phyloP scores from a whole-genome alignment of 2,329 filamentous ascomycete genomes.

The Fusarium lateritium region DNA sequence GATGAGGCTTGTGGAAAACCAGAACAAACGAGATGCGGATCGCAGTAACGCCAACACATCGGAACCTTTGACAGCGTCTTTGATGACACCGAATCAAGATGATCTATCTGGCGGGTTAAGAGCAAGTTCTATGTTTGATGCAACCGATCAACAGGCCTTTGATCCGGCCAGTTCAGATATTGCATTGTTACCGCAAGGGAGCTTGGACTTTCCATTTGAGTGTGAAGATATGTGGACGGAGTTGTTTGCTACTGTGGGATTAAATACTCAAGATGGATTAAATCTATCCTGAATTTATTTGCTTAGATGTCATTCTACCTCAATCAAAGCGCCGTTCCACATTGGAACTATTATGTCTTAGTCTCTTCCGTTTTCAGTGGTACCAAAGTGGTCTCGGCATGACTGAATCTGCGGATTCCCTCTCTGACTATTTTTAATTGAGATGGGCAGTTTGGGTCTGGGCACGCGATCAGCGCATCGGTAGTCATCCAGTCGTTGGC shows the following conservation, averaged over 20 bases:
- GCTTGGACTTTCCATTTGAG: neutral
- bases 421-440: neutral
- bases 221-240: neutral
- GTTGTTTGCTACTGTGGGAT: neutral
- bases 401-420: neutral
- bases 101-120: rapidly evolving
- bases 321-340: too few species aligned
- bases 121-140: too few species aligned
- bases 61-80: rapidly evolving
- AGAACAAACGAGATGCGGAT: neutral
- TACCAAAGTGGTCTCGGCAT: neutral
- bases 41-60: rapidly evolving
- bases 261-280: neutral
- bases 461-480: neutral
- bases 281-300: neutral
- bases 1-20: neutral
- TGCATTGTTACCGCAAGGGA: neutral
- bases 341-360: too few species aligned
- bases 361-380: neutral
- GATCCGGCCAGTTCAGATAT: neutral
- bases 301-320: too few species aligned
- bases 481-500: constrained; percentile 10
- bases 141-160: neutral
- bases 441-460: neutral
- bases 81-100: too few species aligned